These are phyloP conservation scores for Chloranthus sessilifolius DNA, from an alignment of 164 flowering plant species.

Conservation along the genomic window DNA sequence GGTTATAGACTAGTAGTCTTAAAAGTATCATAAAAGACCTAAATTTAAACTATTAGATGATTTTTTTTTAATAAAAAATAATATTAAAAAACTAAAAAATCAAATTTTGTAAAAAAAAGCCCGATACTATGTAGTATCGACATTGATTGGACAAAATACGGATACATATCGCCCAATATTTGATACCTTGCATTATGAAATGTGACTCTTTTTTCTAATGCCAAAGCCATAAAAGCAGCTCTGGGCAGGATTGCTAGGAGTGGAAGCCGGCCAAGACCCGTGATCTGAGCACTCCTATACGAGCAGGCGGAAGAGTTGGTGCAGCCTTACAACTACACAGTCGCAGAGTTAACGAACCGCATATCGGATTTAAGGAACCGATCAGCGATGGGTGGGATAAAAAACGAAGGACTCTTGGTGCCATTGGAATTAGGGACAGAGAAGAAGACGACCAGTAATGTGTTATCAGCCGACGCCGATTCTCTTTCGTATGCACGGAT, in stretches of 20 bases:
- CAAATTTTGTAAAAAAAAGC: too few species aligned
- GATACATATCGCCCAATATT: too few species aligned
- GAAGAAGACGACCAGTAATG: conserved; percentile 8
- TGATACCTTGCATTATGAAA: too few species aligned
- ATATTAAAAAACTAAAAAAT: too few species aligned
- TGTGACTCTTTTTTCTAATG: too few species aligned
- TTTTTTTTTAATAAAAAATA: too few species aligned
- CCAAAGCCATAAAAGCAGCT: conserved; percentile 14
- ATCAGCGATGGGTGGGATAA: conserved; percentile 13
- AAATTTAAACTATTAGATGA: too few species aligned
- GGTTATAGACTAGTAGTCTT: too few species aligned
- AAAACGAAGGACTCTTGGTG: conserved; percentile 20
- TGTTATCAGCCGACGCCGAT: conserved; percentile 6
- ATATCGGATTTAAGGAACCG: conserved; percentile 16
- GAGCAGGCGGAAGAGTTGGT: conserved; percentile 11
- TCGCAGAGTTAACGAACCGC: conserved; percentile 16
- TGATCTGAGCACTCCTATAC: conserved; percentile 11
- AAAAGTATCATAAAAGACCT: too few species aligned
- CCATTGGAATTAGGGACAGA: conserved; percentile 17
- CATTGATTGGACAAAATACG: too few species aligned
- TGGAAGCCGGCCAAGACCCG: conserved; percentile 24
- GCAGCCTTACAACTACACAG: conserved; percentile 11
- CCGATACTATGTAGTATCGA: too few species aligned
- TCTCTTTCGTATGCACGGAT: conserved; percentile 10
- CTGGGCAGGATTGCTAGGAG: conserved; percentile 16